Evolutionary conservation across 495 filamentous ascomycete species (phyloP).

Genomic region (Letharia lupina): DNA sequence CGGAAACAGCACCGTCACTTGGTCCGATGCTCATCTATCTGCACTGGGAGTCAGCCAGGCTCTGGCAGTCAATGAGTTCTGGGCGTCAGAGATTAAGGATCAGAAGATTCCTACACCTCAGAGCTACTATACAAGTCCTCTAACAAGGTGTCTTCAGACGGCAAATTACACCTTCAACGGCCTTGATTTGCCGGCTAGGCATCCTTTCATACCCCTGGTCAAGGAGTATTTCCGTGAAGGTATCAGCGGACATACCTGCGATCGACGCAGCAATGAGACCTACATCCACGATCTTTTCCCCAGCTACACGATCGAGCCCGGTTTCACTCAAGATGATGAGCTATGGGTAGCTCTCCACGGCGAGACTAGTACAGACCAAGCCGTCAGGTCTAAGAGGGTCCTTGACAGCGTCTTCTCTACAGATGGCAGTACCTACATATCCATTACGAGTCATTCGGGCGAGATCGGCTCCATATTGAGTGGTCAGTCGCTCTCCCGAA

Average conservation of each 20-base stretch:
- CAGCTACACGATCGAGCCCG: slow-evolving; percentile 49
- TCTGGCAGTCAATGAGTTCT: slow-evolving; percentile 52
- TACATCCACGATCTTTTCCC: slow-evolving; percentile 54
- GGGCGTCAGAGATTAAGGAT: slow-evolving; percentile 43
- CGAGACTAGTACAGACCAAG: slow-evolving; percentile 48
- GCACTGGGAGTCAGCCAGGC: slow-evolving; percentile 53
- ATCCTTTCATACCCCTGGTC: slow-evolving; percentile 52
- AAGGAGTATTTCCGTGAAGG: slow-evolving; percentile 67
- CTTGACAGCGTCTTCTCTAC: slow-evolving; percentile 56
- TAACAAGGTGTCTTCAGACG: slow-evolving; percentile 59
- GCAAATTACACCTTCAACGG: slow-evolving; percentile 51
- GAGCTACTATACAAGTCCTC: slow-evolving; percentile 59
- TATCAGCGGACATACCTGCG: slow-evolving; percentile 71
- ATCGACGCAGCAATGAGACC: slow-evolving; percentile 51
- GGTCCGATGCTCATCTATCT: slow-evolving; percentile 65
- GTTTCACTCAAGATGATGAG: slow-evolving; percentile 54
- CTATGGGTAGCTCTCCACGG: slow-evolving; percentile 50
- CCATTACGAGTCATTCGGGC: slow-evolving; percentile 60
- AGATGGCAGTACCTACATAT: slow-evolving; percentile 54
- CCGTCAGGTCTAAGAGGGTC: slow-evolving; percentile 43
- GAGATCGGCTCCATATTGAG: slow-evolving; percentile 52
- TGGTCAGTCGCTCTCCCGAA: slow-evolving; percentile 27
- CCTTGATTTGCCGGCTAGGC: slow-evolving; percentile 39
- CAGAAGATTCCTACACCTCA: slow-evolving; percentile 55
- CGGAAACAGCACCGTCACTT: slow-evolving; percentile 57